Base-by-base conservation (phyloP, 257 asterid genomes). In the Plectranthus barbatus region DNA sequence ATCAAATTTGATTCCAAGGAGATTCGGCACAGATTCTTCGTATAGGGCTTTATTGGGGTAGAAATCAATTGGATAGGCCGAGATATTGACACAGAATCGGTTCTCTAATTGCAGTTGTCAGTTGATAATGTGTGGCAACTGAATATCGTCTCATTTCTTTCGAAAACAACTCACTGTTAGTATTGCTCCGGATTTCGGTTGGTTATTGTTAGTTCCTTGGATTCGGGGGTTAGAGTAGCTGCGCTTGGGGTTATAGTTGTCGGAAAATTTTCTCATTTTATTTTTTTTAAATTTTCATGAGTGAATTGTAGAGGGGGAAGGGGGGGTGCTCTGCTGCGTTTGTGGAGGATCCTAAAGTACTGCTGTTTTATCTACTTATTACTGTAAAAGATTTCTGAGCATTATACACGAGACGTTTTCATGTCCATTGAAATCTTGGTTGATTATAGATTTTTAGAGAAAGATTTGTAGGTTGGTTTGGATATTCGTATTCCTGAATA, bases 291-390 rank as follows among this genome's bases (percentile, higher is more conserved):
- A 31, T 66, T 64, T 64, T 60, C 53, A 60, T 70, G 76, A 49
- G 19, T 66, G 63, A 75, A 65, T 70, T 70, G 37, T 67, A 46
- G 56, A 66, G 64, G 31, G 64, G 77, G 74, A 46, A 48, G 60
- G 64, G 31, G 64, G 77, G 74, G 74, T 73, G 74, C 78, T 73
- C 78, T 67, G 40, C 78, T 73, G 70, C 70, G 46, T 53, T 47
- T 73, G 78, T 67, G 70, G 78, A 73, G 78, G 78, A 73, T 73
- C 66, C 78, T 65, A 60, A 57, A 55, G 45, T 42, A 56, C 50
- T 58, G 67, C 21, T 45, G 47, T 59, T 70, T 65, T 52, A 61
- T 66, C 63, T 55, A 44, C 46, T 36, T 66, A n/a, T 29, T 34
- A 39, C 50, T 59, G 61, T 6, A 56, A 44, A 44, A 36, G 60